These are phyloP conservation scores for Cetraspora pellucida DNA, from an alignment of 192 early-diverging fungal species.

Conservation along the genomic window DNA sequence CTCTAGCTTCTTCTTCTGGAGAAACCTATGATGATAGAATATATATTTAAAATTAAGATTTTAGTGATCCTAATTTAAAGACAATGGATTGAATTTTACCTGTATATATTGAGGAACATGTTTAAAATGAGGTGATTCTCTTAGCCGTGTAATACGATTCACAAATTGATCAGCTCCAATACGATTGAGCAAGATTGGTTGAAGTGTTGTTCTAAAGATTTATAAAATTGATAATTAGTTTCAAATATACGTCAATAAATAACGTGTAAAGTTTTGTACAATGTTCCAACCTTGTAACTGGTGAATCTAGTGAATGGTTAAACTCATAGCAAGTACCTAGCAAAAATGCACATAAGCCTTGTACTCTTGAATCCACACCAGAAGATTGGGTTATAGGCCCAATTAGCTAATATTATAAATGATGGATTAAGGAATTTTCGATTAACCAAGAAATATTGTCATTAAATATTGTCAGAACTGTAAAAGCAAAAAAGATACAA, in stretches of 20 bases:
- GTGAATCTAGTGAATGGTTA: slow-evolving; percentile 78
- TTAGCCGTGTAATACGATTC: slow-evolving; percentile 80
- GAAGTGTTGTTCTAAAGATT: slow-evolving; percentile 63
- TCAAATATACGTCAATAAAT: neutral
- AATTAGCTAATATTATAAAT: slow-evolving; percentile 63
- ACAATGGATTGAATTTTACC: slow-evolving; percentile 14
- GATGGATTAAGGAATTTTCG: neutral
- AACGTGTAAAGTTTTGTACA: neutral
- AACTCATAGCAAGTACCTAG: slow-evolving; percentile 87
- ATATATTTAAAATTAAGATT: neutral
- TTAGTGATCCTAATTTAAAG: neutral
- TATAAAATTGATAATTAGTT: neutral
- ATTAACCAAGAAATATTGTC: neutral
- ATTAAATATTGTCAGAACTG: neutral
- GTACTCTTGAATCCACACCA: slow-evolving; percentile 80
- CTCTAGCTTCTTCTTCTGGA: slow-evolving; percentile 62
- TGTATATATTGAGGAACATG: slow-evolving; percentile 67
- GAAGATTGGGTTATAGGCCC: slow-evolving; percentile 89
- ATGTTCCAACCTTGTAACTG: slow-evolving; percentile 60
- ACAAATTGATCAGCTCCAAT: slow-evolving; percentile 87
- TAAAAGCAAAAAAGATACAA: slow-evolving; percentile 55
- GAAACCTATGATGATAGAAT: slow-evolving; percentile 43
- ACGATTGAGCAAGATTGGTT: slow-evolving; percentile 82
- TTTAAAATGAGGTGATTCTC: slow-evolving; percentile 82
- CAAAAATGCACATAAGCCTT: slow-evolving; percentile 88